A percentile compares a stretch with the other conserved stretches of the same genome.
phyloP scores from a whole-genome alignment of 768 basidiomycete genomes.

The Pisolithus tinctorius region DNA sequence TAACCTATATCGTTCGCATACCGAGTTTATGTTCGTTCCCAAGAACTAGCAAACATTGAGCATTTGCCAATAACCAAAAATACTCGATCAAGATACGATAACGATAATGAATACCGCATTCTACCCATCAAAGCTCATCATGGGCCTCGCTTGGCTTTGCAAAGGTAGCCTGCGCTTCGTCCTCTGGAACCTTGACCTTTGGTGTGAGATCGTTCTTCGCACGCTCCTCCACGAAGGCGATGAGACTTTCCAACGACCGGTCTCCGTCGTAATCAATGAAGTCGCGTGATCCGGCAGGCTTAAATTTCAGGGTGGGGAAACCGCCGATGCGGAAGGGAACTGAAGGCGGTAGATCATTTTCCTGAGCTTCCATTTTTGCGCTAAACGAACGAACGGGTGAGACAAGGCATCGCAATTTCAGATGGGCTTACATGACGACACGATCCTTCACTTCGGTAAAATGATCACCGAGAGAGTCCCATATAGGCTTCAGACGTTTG shows the following conservation, averaged over 20 bases:
- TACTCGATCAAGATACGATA: constrained; percentile 14
- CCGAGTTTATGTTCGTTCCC: constrained; percentile 3
- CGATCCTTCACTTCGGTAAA: constrained; percentile 70
- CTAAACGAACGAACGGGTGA: constrained; percentile 30
- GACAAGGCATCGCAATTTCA: neutral
- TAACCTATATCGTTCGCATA: constrained; percentile 5
- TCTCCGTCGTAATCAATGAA: constrained; percentile 96
- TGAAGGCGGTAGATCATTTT: constrained; percentile 91
- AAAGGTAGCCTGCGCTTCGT: constrained; percentile 18
- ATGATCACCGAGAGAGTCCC: constrained; percentile 86
- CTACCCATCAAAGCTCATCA: constrained; percentile 23
- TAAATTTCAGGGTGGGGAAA: constrained; percentile 97
- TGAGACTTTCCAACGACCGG: constrained; percentile 76
- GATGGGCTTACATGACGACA: constrained; percentile 59
- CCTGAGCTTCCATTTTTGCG: constrained; percentile 94
- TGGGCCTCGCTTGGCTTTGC: constrained; percentile 20
- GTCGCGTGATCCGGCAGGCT: constrained; percentile 76
- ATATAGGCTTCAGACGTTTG: constrained; percentile 93
- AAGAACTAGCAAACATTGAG: constrained; percentile 11
- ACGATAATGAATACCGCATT: neutral
- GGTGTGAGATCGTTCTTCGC: constrained; percentile 66
- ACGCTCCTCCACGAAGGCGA: constrained; percentile 76
- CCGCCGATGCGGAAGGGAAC: constrained; percentile 81
- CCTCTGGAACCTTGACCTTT: constrained; percentile 17
- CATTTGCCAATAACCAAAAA: constrained; percentile 15